These are phyloP conservation scores for Pseudofabraea citricarpa DNA, from an alignment of 2,329 filamentous ascomycete genomes.

Conservation along the genomic window DNA sequence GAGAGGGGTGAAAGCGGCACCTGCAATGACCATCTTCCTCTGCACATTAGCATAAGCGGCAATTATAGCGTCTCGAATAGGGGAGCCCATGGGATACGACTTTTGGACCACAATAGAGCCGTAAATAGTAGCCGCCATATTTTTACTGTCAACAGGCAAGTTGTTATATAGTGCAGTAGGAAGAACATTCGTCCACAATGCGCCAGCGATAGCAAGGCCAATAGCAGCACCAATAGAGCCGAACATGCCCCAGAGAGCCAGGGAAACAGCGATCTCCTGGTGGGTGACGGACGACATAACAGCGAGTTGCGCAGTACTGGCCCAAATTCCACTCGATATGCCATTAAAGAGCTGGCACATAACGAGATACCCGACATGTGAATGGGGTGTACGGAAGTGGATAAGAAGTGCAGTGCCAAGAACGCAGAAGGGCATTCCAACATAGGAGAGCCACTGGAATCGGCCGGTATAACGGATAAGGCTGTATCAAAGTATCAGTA, in stretches of 20 bases:
- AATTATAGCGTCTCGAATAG: not conserved
- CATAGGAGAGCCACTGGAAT: not conserved
- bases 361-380: slow-evolving; percentile 44
- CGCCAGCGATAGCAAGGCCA: not conserved
- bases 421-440: slow-evolving; percentile 23
- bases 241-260: slow-evolving; percentile 50
- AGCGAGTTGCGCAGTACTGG: slow-evolving; percentile 52
- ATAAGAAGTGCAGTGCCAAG: slow-evolving; percentile 50
- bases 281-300: slow-evolving; percentile 52
- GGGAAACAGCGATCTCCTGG: slow-evolving; percentile 54
- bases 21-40: slow-evolving; percentile 36
- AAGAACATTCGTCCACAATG: not conserved
- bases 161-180: not conserved
- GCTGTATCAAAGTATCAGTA: too few relatives aligned
- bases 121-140: not conserved
- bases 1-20: slow-evolving; percentile 32
- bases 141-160: not conserved
- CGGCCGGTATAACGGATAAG: slow-evolving; percentile 22
- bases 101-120: not conserved
- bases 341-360: slow-evolving; percentile 54
- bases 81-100: not conserved
- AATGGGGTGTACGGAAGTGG: slow-evolving; percentile 45
- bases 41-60: slow-evolving; percentile 26
- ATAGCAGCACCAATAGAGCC: slow-evolving; percentile 18
- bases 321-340: slow-evolving; percentile 47